These are phyloP conservation scores for Malassezia dermatis DNA, from an alignment of 1,284 basidiomycete genomes.

Conservation along the genomic window DNA sequence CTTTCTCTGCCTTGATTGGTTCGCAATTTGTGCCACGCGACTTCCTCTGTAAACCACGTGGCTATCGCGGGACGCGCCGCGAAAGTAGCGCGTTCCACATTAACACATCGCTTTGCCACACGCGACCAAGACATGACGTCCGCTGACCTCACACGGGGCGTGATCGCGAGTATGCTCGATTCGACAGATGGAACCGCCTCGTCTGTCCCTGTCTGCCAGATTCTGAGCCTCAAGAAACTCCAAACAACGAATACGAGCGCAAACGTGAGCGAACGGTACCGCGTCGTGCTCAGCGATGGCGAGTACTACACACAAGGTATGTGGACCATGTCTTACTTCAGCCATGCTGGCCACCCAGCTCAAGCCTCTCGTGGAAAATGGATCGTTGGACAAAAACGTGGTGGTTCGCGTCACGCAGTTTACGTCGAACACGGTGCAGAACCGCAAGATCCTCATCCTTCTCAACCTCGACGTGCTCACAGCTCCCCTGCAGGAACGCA, in stretches of 20 bases:
- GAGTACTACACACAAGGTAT: slow-evolving; percentile 38
- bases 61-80: background rate
- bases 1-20: background rate
- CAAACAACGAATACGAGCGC: slow-evolving; percentile 24
- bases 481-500: slow-evolving; percentile 22
- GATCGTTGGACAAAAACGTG: slow-evolving; percentile 62
- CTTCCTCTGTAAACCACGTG: background rate
- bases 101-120: slow-evolving; percentile 10
- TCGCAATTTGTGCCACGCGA: background rate
- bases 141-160: slow-evolving; percentile 31
- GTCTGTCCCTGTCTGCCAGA: slow-evolving; percentile 39
- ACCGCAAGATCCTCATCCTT: slow-evolving; percentile 70
- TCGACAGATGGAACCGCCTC: slow-evolving; percentile 24
- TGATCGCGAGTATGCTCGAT: slow-evolving; percentile 36
- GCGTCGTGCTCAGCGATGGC: slow-evolving; percentile 46
- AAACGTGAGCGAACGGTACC: slow-evolving; percentile 37
- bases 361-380: slow-evolving; percentile 64
- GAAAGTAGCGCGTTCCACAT: slow-evolving; percentile 5
- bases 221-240: slow-evolving; percentile 46
- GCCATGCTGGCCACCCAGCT: slow-evolving; percentile 91
- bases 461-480: slow-evolving; percentile 56
- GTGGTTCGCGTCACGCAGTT: slow-evolving; percentile 67
- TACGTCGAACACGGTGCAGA: slow-evolving; percentile 73
- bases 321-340: slow-evolving; percentile 13
- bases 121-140: slow-evolving; percentile 7